Percentiles rank a stretch among this genome's conserved stretches.
Evolutionary conservation across 176 grass and related monocot species (phyloP).

Genomic region (Triticum urartu): DNA sequence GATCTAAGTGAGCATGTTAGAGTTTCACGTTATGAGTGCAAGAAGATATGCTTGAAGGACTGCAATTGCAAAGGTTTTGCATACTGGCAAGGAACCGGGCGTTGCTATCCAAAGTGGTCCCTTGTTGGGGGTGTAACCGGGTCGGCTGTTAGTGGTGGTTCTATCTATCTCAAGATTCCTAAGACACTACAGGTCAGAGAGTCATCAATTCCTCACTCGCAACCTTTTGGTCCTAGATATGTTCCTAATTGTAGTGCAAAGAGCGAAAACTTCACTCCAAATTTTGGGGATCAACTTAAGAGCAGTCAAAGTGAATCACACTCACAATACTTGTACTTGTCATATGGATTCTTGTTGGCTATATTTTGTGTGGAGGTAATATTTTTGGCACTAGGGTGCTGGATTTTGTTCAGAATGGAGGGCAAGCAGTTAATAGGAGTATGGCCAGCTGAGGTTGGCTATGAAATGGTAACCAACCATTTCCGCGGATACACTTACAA

Average conservation of each 20-base stretch:
- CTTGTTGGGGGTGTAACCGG: constrained; percentile 23
- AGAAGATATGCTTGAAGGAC: constrained; percentile 30
- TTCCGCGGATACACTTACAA: constrained; percentile 5
- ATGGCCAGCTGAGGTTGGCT: constrained; percentile 29
- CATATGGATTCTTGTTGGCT: constrained; percentile 31
- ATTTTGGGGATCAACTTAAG: constrained; percentile 13
- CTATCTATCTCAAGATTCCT: constrained; percentile 32
- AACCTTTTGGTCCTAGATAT: constrained; percentile 30
- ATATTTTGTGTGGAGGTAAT: constrained; percentile 27
- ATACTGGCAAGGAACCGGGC: constrained; percentile 37
- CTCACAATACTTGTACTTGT: constrained; percentile 13
- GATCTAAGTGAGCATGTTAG: not conserved
- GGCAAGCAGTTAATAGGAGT: constrained; percentile 4
- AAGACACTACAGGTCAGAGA: not conserved
- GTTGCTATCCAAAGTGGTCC: constrained; percentile 33
- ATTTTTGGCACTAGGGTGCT: constrained; percentile 30
- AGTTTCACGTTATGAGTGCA: constrained; percentile 12
- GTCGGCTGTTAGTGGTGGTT: not conserved
- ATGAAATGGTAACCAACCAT: not conserved
- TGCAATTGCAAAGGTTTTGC: constrained; percentile 33
- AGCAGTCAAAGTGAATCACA: not conserved
- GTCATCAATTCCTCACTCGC: constrained; percentile 15
- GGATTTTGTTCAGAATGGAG: constrained; percentile 27
- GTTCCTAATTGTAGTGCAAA: constrained; percentile 5
- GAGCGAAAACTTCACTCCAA: not conserved